phyloP scores from a whole-genome alignment of 2,329 filamentous ascomycete species.

The Neofusicoccum laricinum region DNA sequence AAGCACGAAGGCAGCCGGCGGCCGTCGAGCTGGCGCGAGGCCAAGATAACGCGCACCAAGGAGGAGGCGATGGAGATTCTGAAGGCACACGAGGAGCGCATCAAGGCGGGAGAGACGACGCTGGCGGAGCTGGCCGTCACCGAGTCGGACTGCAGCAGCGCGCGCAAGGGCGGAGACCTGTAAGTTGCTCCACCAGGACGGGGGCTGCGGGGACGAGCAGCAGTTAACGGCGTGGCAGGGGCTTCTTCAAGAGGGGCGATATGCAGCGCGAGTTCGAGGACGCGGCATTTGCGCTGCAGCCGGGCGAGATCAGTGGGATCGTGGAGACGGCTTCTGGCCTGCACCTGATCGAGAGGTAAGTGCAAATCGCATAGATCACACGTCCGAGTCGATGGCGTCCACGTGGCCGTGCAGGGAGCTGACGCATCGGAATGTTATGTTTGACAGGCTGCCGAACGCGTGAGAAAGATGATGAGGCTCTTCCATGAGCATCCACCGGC shows the following conservation, averaged over 20 bases:
- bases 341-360: slow-evolving; percentile 91
- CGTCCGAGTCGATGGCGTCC: background rate
- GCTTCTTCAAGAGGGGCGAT: slow-evolving; percentile 89
- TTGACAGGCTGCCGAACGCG: slow-evolving; percentile 12
- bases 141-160: slow-evolving; percentile 94
- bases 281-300: slow-evolving; percentile 84
- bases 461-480: background rate
- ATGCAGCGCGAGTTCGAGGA: slow-evolving; percentile 99
- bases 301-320: slow-evolving; percentile 80
- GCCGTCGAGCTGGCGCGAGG: slow-evolving; percentile 89
- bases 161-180: slow-evolving; percentile 88
- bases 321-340: slow-evolving; percentile 92
- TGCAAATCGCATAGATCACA: background rate
- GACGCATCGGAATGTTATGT: background rate
- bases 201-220: background rate
- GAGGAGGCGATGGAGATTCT: slow-evolving; percentile 82
- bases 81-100: slow-evolving; percentile 69
- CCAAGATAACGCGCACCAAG: slow-evolving; percentile 82
- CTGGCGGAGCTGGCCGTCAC: slow-evolving; percentile 82
- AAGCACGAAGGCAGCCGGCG: slow-evolving; percentile 89
- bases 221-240: slow-evolving; percentile 45
- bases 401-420: slow-evolving; percentile 14
- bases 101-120: slow-evolving; percentile 64
- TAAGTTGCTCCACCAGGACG: slow-evolving; percentile 41
- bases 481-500: slow-evolving; percentile 1